Conservation (phyloP, 768 basidiomycete genomes). For the Auricularia heimuer region DNA sequence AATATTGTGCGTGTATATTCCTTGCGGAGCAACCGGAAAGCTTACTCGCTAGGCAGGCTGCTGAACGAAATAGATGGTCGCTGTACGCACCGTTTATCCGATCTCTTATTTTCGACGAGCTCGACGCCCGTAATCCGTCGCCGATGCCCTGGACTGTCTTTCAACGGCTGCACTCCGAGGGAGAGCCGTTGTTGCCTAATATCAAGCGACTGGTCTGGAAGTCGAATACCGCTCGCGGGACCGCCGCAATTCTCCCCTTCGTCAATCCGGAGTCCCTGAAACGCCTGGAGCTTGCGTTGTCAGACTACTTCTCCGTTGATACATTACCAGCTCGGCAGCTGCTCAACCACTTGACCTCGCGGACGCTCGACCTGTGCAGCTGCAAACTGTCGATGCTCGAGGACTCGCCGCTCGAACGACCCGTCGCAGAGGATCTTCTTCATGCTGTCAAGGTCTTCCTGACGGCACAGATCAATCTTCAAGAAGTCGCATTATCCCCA, state of each 20-base stretch:
- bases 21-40: no score
- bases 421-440: not conserved
- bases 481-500: not conserved
- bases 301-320: constrained; percentile 1
- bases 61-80: not conserved
- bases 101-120: not conserved
- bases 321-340: not conserved
- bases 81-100: not conserved
- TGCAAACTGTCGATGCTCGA: not conserved
- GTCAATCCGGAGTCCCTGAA: not conserved
- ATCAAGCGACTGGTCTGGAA: not conserved
- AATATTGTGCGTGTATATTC: no score
- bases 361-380: not conserved
- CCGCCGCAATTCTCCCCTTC: not conserved
- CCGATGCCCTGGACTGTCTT: not conserved
- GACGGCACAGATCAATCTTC: not conserved
- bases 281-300: not conserved
- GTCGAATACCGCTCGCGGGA: not conserved
- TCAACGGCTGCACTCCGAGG: not conserved
- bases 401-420: not conserved
- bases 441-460: not conserved
- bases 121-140: not conserved
- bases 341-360: not conserved
- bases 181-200: not conserved
- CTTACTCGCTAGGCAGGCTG: no score